Evolutionary conservation across 2,329 filamentous ascomycete species (phyloP).

Genomic region (Lecanicillium sp.): DNA sequence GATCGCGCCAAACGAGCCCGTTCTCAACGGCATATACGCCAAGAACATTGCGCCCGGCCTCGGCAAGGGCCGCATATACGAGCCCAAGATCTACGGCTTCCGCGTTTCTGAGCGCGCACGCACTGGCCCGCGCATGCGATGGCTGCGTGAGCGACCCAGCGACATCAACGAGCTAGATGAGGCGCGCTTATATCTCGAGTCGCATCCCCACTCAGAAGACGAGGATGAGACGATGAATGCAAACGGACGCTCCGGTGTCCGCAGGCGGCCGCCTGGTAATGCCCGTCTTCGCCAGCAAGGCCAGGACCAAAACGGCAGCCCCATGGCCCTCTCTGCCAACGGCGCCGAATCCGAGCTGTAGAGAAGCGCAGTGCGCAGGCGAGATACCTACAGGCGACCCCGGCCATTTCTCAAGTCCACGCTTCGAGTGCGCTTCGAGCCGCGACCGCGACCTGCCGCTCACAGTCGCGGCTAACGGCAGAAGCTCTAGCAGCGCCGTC

Average conservation of each 20-base stretch:
- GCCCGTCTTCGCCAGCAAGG: conserved; percentile 29
- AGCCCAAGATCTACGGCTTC: conserved; percentile 95
- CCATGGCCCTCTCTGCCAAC: conserved; percentile 49
- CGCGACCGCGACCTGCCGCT: no score
- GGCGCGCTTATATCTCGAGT: conserved; percentile 44
- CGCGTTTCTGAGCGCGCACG: conserved; percentile 83
- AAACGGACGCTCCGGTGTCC: conserved; percentile 31
- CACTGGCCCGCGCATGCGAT: conserved; percentile 92
- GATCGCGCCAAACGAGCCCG: conserved; percentile 34
- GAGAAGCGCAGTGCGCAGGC: conserved; percentile 11
- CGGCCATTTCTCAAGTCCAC: not conserved
- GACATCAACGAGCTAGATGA: conserved; percentile 83
- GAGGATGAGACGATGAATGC: conserved; percentile 44
- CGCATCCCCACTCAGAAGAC: conserved; percentile 50
- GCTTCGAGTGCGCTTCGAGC: no score
- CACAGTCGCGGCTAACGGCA: no score
- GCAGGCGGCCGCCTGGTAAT: conserved; percentile 36
- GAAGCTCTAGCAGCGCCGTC: no score
- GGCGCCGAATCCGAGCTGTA: conserved; percentile 50
- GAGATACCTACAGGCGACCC: not conserved
- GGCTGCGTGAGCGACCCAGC: conserved; percentile 77
- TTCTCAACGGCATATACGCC: conserved; percentile 80
- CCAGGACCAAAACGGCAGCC: conserved; percentile 45
- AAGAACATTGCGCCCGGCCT: conserved; percentile 85
- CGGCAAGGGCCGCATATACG: conserved; percentile 77